Evolutionary conservation across 2,329 filamentous ascomycete genomes (phyloP).

Genomic region (Botrytis tulipae): DNA sequence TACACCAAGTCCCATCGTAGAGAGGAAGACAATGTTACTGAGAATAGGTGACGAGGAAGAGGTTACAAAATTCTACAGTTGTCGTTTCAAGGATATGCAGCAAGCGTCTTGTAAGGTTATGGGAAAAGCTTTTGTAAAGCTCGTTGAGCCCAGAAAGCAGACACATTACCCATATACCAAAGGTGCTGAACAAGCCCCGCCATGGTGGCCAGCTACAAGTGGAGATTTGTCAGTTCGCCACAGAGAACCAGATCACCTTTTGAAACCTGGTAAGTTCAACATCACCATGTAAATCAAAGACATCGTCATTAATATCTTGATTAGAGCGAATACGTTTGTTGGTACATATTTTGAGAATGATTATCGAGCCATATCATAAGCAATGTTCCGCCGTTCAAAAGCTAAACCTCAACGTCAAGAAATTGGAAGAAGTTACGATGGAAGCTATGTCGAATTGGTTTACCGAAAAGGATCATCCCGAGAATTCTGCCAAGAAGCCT

Average conservation of each 20-base stretch:
- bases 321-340: slow-evolving; percentile 59
- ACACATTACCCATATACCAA: slow-evolving; percentile 70
- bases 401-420: slow-evolving; percentile 47
- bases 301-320: not conserved
- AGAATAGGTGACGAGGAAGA: slow-evolving; percentile 53
- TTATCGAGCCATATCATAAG: slow-evolving; percentile 43
- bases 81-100: slow-evolving; percentile 63
- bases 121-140: slow-evolving; percentile 73
- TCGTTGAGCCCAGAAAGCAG: slow-evolving; percentile 75
- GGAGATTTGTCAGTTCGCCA: slow-evolving; percentile 60
- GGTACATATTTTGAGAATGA: slow-evolving; percentile 58
- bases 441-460: slow-evolving; percentile 60
- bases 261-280: slow-evolving; percentile 56
- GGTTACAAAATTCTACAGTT: slow-evolving; percentile 59
- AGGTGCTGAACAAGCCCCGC: slow-evolving; percentile 59
- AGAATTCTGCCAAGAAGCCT: slow-evolving; percentile 54
- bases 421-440: slow-evolving; percentile 57
- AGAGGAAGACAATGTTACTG: slow-evolving; percentile 40
- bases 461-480: slow-evolving; percentile 51
- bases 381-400: slow-evolving; percentile 49
- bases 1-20: slow-evolving; percentile 23
- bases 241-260: slow-evolving; percentile 71
- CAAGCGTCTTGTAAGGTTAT: slow-evolving; percentile 71
- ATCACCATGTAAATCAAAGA: not conserved
- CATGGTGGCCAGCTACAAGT: slow-evolving; percentile 63